Base-by-base conservation (phyloP, 169 alveolate genomes). In the Plasmodium malariae region DNA sequence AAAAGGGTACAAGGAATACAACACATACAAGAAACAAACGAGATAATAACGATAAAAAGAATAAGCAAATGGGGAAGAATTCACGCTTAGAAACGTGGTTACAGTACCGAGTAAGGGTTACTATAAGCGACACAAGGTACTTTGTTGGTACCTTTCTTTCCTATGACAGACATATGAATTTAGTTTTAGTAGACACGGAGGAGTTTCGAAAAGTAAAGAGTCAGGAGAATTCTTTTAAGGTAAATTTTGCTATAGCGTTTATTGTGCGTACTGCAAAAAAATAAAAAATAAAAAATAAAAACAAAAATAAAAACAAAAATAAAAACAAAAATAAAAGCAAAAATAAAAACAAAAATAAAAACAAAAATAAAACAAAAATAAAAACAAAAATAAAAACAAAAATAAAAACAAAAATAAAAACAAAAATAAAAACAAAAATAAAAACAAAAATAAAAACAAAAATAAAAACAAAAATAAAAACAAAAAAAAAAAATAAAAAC, bases 61-160 rank as follows among this genome's bases (percentile, higher is more conserved):
- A 83, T 43, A 83, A 83, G 19, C 65, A n/a, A 92, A 91, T 93
- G 89, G 97, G 97, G 34, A 91, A 91, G 74, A 95, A 94, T 83
- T 94, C 97, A 32, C 95, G 98, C 72, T 97, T 98, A 97, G 96
- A 98, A 83, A 97, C 97, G 88, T 98, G 99, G 98, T 97, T 98
- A 74, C 98, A 98, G 92, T 98, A 97, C 87, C 92, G 99, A 92
- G 98, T 98, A 9, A 91, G 99, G 89, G 99, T 97, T 30, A 97
- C 99, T 59, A 93, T 98, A 55, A 95, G 96, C 89, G 99, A 98
- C 92, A 96, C 97, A 68, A 91, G 99, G 60, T 94, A 94, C 93
- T 95, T 98, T 92, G 99, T 98, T 40, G 99, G 99, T 21, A 98
- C 98, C 24, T 97, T 98, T 89, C 95, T 98, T 87, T 99, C 99